Percentiles rank a stretch among this genome's conserved stretches.
These are phyloP conservation scores for Anastatica hierochuntica DNA, from an alignment of 345 rosid genomes.

Conservation along the genomic window DNA sequence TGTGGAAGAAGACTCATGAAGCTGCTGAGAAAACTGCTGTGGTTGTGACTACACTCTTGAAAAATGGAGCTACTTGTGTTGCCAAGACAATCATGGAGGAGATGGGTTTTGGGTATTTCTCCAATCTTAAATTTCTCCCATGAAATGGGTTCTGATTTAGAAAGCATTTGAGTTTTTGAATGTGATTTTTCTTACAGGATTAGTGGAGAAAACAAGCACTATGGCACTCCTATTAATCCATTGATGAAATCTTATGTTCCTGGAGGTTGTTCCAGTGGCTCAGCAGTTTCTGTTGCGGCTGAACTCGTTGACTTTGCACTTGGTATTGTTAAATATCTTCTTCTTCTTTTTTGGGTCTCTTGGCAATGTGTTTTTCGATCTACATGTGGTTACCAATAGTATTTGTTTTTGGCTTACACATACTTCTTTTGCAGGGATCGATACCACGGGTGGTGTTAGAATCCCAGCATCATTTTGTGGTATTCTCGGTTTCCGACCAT, in stretches of 20 bases:
- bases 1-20: constrained; percentile 72
- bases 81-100: constrained; percentile 85
- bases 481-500: constrained; percentile 76
- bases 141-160: neutral
- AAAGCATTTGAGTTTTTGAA: neutral
- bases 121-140: too few species aligned
- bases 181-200: constrained; percentile 36
- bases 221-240: constrained; percentile 80
- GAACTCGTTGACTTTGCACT: constrained; percentile 80
- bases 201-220: constrained; percentile 70
- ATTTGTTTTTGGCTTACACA: neutral
- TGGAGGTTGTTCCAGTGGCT: constrained; percentile 93
- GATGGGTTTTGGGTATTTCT: constrained; percentile 75
- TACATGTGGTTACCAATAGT: neutral
- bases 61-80: constrained; percentile 84
- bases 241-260: constrained; percentile 52
- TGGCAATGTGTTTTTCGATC: too few species aligned
- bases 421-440: constrained; percentile 45
- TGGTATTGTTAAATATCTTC: too few species aligned
- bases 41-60: constrained; percentile 56
- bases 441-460: constrained; percentile 68
- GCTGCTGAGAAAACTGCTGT: constrained; percentile 61
- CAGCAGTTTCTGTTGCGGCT: constrained; percentile 91
- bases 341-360: neutral
- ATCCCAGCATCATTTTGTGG: constrained; percentile 92